Evolutionary conservation across 179 eudicot genomes (phyloP), one percentile per base, ranked within the genome.

Genomic region (Silene vulgaris): DNA sequence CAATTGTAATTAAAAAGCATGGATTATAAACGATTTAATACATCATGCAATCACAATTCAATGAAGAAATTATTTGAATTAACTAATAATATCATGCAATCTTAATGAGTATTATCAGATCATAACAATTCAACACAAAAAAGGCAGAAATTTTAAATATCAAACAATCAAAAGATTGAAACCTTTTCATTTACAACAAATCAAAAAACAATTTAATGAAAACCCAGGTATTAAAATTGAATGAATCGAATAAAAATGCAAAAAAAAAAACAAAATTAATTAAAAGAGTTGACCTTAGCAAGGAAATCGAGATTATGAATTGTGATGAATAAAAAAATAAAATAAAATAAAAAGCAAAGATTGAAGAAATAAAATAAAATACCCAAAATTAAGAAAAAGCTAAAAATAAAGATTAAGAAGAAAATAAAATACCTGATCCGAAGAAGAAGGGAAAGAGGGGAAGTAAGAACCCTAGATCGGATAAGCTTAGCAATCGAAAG

Each of bases 391-490:
- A 59, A 57, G 45, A 12, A 11, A 26, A n/a, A n/a, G n/a, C 72
- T 7, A 56, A 35, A 73, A 35, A 73, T 20, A 73, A 65, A 20
- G 61, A 59, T 16, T 5, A 30, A 12, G 8, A 12, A 17, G 64
- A 7, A 23, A 50, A 48, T 14, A 23, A 30, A 16, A 45, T 62
- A 81, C 84, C 78, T 77, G 81, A 77, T 81, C 78, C 84, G 78
- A 78, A 60, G 64, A 74, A 40, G 35, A 21, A 64, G 84, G 80
- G 70, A 45, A 65, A 4, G 48, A 52, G 63, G 40, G 19, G 73
- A 68, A 74, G 45, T 52, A 61, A 21, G 78, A 81, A 81, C 84
- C 84, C 84, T 81, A 78, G 78, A 69, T 77, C 76, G 81, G 79
- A 81, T 77, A 71, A 73, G 71, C 84, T 77, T 81, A 81, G 81